Conservation (phyloP, 2,329 filamentous ascomycete genomes). For the Clonostachys rosea region DNA sequence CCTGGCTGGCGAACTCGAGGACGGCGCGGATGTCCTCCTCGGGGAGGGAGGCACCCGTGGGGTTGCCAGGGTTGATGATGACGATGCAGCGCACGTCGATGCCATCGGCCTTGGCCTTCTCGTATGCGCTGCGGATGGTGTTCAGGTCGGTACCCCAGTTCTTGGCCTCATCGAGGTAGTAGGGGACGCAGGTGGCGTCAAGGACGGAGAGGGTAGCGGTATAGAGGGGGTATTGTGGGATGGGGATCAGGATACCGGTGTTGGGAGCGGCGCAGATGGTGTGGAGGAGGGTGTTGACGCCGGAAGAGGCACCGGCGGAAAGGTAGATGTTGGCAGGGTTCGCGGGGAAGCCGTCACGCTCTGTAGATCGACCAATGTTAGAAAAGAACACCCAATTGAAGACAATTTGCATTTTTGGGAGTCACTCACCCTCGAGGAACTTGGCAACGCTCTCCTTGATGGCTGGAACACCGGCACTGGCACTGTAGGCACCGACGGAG, state of each 20-base stretch:
- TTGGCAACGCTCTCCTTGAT: conserved; percentile 87
- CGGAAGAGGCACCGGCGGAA: conserved; percentile 85
- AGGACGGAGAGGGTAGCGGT: conserved; percentile 86
- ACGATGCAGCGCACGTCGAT: conserved; percentile 89
- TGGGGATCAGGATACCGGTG: conserved; percentile 85
- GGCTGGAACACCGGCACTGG: conserved; percentile 80
- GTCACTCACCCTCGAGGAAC: conserved; percentile 78
- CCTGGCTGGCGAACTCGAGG: conserved; percentile 79
- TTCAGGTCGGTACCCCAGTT: conserved; percentile 84
- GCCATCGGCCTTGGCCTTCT: conserved; percentile 70
- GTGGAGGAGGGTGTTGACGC: conserved; percentile 89
- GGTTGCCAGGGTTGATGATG: conserved; percentile 98
- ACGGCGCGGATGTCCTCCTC: conserved; percentile 77
- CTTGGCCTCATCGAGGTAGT: conserved; percentile 83
- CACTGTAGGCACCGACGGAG: conserved; percentile 94
- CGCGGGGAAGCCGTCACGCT: conserved; percentile 82
- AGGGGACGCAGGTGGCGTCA: conserved; percentile 83
- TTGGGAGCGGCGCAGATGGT: conserved; percentile 75
- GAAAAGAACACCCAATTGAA: not conserved
- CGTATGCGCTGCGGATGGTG: conserved; percentile 69
- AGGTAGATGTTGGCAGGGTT: conserved; percentile 82
- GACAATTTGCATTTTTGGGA: not conserved
- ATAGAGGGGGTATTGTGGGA: conserved; percentile 97
- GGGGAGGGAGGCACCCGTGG: conserved; percentile 82
- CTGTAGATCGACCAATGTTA: conserved; percentile 31